phyloP scores from a whole-genome alignment of 1,139 yeast species.

The Candida pseudoviswanathii region DNA sequence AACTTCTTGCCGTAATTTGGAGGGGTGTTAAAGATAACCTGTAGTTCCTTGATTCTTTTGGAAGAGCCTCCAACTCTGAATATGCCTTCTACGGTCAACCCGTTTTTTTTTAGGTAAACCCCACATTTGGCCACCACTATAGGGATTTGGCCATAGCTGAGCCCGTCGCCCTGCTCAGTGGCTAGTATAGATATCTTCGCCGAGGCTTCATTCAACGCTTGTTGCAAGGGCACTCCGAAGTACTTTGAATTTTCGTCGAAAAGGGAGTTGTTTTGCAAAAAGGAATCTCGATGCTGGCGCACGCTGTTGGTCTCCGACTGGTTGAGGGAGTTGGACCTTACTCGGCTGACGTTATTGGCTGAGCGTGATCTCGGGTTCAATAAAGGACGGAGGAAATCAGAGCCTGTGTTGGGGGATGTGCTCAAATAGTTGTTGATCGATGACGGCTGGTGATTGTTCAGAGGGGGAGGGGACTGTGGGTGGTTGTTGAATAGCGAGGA shows the following conservation, averaged over 20 bases:
- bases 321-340: slow-evolving; percentile 39
- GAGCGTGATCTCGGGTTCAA: slow-evolving; percentile 54
- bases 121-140: slow-evolving; percentile 97
- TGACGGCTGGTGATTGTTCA: slow-evolving; percentile 12
- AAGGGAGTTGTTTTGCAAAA: slow-evolving; percentile 47
- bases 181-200: slow-evolving; percentile 70
- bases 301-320: slow-evolving; percentile 39
- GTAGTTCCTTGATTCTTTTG: slow-evolving; percentile 83
- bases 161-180: slow-evolving; percentile 17
- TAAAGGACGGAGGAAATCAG: slow-evolving; percentile 47
- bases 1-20: slow-evolving; percentile 88
- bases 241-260: slow-evolving; percentile 57
- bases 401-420: slow-evolving; percentile 19
- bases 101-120: slow-evolving; percentile 75
- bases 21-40: slow-evolving; percentile 77
- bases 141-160: slow-evolving; percentile 78
- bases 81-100: slow-evolving; percentile 81
- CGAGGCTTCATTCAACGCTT: slow-evolving; percentile 72
- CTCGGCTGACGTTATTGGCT: slow-evolving; percentile 47
- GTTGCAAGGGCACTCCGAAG: slow-evolving; percentile 81
- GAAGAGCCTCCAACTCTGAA: slow-evolving; percentile 93
- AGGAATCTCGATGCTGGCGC: slow-evolving; percentile 59
- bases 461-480: not conserved
- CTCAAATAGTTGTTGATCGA: slow-evolving; percentile 11
- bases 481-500: slow-evolving; percentile 6